Percentiles rank a stretch among this genome's conserved stretches.
phyloP scores from a whole-genome alignment of 2,329 filamentous ascomycete species.

The Ceratocystis alfenasii region DNA sequence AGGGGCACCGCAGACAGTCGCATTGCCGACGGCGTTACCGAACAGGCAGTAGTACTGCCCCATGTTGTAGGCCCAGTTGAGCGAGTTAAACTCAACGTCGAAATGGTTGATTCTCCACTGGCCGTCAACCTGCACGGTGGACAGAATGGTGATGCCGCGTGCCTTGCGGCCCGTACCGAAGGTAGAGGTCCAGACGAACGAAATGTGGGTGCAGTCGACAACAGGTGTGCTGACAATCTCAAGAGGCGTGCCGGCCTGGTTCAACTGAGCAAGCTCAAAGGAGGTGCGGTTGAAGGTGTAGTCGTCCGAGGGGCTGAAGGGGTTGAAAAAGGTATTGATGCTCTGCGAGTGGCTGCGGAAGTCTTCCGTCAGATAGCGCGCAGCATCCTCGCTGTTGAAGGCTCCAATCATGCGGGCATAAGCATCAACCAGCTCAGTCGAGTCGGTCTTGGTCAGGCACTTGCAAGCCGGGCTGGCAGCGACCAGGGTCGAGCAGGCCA shows the following conservation, averaged over 20 bases:
- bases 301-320: constrained; percentile 17
- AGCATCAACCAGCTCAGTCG: constrained; percentile 19
- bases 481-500: constrained; percentile 18
- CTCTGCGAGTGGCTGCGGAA: constrained; percentile 22
- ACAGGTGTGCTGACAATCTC: constrained; percentile 17
- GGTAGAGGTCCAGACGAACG: constrained; percentile 23
- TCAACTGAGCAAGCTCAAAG: constrained; percentile 21
- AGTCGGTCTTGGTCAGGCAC: constrained; percentile 22
- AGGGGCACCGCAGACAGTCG: constrained; percentile 20
- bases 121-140: constrained; percentile 22
- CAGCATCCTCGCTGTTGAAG: constrained; percentile 38
- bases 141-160: constrained; percentile 23
- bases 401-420: constrained; percentile 43
- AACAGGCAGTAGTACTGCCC: constrained; percentile 24
- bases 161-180: constrained; percentile 22
- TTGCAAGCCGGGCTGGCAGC: constrained; percentile 17
- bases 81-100: constrained; percentile 24
- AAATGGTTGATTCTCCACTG: constrained; percentile 22
- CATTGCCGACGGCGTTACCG: constrained; percentile 18
- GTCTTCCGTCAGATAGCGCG: constrained; percentile 22
- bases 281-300: constrained; percentile 22
- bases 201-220: constrained; percentile 21
- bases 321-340: constrained; percentile 24
- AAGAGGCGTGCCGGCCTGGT: constrained; percentile 18
- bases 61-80: constrained; percentile 22